Conservation (phyloP, 1,284 basidiomycete genomes). For the Pyrrhoderma lamaoense region DNA sequence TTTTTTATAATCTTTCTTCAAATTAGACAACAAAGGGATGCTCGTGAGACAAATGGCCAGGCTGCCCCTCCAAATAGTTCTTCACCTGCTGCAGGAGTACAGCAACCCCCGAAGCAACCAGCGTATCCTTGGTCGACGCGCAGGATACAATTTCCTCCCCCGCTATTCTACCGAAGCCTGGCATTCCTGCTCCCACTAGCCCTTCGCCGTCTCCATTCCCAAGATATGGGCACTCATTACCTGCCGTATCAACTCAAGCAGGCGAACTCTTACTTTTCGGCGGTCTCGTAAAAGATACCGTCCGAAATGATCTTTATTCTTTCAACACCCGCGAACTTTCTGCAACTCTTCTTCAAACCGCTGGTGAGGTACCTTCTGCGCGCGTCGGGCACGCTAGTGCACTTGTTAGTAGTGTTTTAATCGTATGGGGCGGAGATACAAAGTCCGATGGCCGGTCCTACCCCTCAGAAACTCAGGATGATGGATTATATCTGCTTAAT, state of each 20-base stretch:
- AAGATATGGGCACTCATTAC: slow-evolving; percentile 95
- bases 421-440: slow-evolving; percentile 98
- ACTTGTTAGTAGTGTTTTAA: slow-evolving; percentile 91
- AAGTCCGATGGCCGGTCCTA: slow-evolving; percentile 62
- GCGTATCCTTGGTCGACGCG: slow-evolving; percentile 76
- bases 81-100: slow-evolving; percentile 22
- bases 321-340: slow-evolving; percentile 77
- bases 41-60: slow-evolving; percentile 3
- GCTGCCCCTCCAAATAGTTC: slow-evolving; percentile 19
- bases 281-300: slow-evolving; percentile 87
- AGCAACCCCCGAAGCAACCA: slow-evolving; percentile 41
- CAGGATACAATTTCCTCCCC: slow-evolving; percentile 62
- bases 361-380: slow-evolving; percentile 83
- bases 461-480: slow-evolving; percentile 81
- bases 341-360: slow-evolving; percentile 77
- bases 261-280: slow-evolving; percentile 97
- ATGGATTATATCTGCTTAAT: slow-evolving; percentile 93
- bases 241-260: slow-evolving; percentile 67
- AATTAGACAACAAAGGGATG: slow-evolving; percentile 1
- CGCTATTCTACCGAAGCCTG: slow-evolving; percentile 53
- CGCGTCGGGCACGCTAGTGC: slow-evolving; percentile 96
- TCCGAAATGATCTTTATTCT: slow-evolving; percentile 92
- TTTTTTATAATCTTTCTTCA: neutral
- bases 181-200: slow-evolving; percentile 46
- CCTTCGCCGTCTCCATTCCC: slow-evolving; percentile 87